Evolutionary conservation across 2,329 filamentous ascomycete species (phyloP).

Genomic region (Neofusicoccum laricinum): DNA sequence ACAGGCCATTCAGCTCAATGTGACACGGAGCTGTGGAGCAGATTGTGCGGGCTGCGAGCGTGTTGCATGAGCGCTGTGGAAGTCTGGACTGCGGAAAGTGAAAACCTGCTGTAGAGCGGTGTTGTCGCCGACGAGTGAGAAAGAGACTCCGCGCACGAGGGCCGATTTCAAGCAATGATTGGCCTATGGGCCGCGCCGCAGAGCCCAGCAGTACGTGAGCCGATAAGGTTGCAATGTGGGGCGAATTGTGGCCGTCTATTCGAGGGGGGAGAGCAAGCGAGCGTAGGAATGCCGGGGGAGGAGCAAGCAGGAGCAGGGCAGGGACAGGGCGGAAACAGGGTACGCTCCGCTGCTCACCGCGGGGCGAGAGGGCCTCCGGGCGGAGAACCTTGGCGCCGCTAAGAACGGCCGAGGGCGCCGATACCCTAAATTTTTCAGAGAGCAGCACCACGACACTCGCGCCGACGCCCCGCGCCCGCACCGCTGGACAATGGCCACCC

Average conservation of each 20-base stretch:
- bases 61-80: neutral
- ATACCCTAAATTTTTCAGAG: conserved; percentile 15
- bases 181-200: neutral
- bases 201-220: neutral
- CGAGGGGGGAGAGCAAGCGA: neutral
- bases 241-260: neutral
- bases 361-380: neutral
- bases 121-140: neutral
- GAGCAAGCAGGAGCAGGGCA: neutral
- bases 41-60: neutral
- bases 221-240: neutral
- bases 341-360: neutral
- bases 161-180: neutral
- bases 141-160: neutral
- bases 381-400: neutral
- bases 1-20: neutral
- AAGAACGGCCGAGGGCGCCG: neutral
- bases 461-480: neutral
- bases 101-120: neutral
- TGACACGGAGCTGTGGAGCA: neutral
- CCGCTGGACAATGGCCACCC: conserved; percentile 15
- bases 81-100: neutral
- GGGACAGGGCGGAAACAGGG: neutral
- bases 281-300: neutral
- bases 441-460: neutral